Conservation (phyloP, 805 yeast genomes). For the Lachancea waltii region DNA sequence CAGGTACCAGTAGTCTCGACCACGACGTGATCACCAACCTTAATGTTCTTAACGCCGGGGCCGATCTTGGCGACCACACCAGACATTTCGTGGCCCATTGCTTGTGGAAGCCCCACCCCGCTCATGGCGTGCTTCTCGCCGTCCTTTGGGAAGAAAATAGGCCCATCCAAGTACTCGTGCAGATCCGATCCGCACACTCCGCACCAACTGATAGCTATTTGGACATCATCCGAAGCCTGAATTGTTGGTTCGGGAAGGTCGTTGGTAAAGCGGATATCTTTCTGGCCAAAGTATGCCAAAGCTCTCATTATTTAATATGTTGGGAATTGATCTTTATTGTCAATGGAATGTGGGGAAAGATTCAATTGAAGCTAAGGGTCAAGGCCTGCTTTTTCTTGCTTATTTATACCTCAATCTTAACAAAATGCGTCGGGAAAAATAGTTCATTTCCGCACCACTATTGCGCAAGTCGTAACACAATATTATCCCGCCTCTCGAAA, state of each 20-base stretch:
- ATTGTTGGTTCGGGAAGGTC: conserved; percentile 34
- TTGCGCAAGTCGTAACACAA: too few species aligned
- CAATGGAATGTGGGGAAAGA: too few species aligned
- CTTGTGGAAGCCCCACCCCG: conserved; percentile 38
- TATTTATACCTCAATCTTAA: too few species aligned
- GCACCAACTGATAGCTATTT: conserved; percentile 43
- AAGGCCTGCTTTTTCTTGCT: too few species aligned
- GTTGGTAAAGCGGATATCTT: conserved; percentile 38
- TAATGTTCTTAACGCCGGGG: conserved; percentile 36
- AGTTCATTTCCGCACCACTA: too few species aligned
- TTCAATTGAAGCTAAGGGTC: too few species aligned
- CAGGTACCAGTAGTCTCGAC: conserved; percentile 60
- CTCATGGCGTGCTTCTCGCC: conserved; percentile 36
- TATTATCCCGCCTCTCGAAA: too few species aligned
- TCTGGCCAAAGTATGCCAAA: conserved; percentile 41
- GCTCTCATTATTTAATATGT: conserved; percentile 38
- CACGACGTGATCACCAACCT: conserved; percentile 53
- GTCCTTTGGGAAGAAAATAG: conserved; percentile 47
- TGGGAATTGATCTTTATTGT: background rate
- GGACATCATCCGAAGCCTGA: conserved; percentile 35
- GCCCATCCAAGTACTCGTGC: conserved; percentile 52
- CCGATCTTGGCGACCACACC: conserved; percentile 45
- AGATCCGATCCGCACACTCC: conserved; percentile 63
- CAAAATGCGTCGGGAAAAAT: too few species aligned
- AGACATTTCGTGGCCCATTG: conserved; percentile 51